phyloP scores from a whole-genome alignment of 306 rosid species.

The Cicer chorassanicum region DNA sequence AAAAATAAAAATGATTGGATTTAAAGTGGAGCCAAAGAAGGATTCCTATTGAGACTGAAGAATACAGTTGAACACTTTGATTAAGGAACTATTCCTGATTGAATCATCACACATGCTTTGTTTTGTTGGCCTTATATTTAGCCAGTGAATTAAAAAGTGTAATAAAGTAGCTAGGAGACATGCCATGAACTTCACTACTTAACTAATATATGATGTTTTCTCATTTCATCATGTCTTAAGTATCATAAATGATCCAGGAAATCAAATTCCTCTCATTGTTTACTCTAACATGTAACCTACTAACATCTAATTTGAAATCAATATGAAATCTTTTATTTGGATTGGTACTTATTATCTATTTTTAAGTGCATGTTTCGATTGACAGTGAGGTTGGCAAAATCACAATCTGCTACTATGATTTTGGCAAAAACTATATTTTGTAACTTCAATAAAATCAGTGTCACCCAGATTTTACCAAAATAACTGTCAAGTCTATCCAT shows the following conservation, averaged over 20 bases:
- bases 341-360: conserved; percentile 12
- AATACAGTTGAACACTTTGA: background rate
- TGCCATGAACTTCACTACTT: conserved; percentile 22
- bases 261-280: conserved; percentile 25
- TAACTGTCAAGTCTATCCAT: background rate
- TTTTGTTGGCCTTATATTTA: background rate
- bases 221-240: background rate
- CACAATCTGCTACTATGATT: no score
- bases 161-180: conserved; percentile 26
- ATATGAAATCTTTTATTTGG: conserved; percentile 14
- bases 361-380: background rate
- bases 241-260: conserved; percentile 27
- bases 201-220: conserved; percentile 7
- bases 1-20: no score
- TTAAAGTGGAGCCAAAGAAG: no score
- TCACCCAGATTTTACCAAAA: no score
- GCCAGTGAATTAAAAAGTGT: conserved; percentile 20
- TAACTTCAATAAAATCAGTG: no score
- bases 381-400: no score
- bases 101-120: conserved; percentile 29
- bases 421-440: no score
- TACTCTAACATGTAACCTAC: conserved; percentile 9
- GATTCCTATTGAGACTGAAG: no score
- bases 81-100: background rate
- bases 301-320: conserved; percentile 44